Evolutionary conservation across 179 eudicot genomes (phyloP), one percentile per base, ranked within the genome.

Genomic region (Patellifolia procumbens): DNA sequence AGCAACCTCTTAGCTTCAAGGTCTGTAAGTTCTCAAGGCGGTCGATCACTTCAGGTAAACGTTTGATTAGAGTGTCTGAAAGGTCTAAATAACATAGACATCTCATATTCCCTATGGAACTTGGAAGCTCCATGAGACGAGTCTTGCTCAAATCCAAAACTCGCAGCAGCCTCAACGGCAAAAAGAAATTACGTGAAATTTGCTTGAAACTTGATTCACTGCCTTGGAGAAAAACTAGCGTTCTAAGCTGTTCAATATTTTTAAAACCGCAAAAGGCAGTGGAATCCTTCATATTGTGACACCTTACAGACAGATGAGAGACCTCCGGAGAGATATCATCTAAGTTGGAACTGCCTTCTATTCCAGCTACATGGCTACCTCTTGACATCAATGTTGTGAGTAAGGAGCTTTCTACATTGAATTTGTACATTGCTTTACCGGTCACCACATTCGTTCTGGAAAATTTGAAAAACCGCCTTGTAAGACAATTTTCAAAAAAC

Each of bases 1-100:
- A 56, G 34, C 75, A 72, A 37, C 75, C 75, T 22, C 24, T 72
- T n/a, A 72, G 75, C 11, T 52, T 56, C 31, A 72, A 32, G 7
- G 65, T 72, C 35, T 55, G 75, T 39, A 72, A 55, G n/a, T 55
- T 72, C 22, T n/a, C 39, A 35, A 72, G 65, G 34, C 46, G 9
- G 34, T 55, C 64, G n/a, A 55, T 55, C 0, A 7, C 12, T 37
- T 72, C 75, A n/a, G 75, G 75, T 49, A 72, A 35, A 72, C n/a
- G 51, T 35, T n/a, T 56, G 11, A 72, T n/a, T 32, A n/a, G 49
- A 37, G 60, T 72, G 6, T 72, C 15, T 9, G 75, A 55, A 35
- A 72, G 34, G 43, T 55, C 42, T 13, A 72, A 56, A n/a, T 34
- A 55, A 7, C 52, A 52, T 15, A 72, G n/a, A 8, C n/a, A 15